Percentiles rank a stretch among this genome's conserved stretches.
phyloP scores from a whole-genome alignment of 495 filamentous ascomycete genomes.

The Neurospora sp. region DNA sequence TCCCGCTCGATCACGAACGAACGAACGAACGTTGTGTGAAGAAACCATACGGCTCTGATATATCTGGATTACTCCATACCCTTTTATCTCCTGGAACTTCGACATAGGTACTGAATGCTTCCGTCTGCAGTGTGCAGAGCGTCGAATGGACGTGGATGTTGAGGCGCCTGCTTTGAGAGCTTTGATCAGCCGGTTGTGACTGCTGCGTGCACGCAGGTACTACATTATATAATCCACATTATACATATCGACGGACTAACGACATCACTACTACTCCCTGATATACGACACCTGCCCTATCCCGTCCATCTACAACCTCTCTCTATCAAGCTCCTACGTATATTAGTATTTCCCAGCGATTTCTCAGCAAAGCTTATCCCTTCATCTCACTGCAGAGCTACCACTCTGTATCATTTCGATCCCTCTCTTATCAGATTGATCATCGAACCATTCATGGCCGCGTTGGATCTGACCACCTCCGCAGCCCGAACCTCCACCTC shows the following conservation, averaged over 20 bases:
- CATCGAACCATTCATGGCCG: neutral
- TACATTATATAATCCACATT: neutral
- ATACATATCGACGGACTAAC: neutral
- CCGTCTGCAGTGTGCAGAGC: neutral
- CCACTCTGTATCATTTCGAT: neutral
- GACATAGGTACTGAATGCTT: neutral
- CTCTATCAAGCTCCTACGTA: neutral
- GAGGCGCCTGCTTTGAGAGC: neutral
- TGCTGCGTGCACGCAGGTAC: neutral
- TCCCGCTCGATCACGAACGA: neutral
- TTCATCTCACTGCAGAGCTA: neutral
- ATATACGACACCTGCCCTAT: neutral
- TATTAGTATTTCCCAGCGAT: neutral
- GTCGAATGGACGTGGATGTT: neutral
- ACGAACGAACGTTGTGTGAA: neutral
- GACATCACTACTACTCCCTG: neutral
- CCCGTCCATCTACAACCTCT: neutral
- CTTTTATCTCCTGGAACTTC: neutral
- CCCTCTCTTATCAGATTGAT: neutral
- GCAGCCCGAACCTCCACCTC: neutral
- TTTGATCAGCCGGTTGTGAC: neutral
- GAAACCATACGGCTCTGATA: neutral
- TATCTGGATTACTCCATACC: neutral
- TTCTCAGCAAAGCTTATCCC: neutral
- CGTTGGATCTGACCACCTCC: neutral